Evolutionary conservation across 768 basidiomycete genomes (phyloP).

Genomic region (Pleurotus salmoneostramineus): DNA sequence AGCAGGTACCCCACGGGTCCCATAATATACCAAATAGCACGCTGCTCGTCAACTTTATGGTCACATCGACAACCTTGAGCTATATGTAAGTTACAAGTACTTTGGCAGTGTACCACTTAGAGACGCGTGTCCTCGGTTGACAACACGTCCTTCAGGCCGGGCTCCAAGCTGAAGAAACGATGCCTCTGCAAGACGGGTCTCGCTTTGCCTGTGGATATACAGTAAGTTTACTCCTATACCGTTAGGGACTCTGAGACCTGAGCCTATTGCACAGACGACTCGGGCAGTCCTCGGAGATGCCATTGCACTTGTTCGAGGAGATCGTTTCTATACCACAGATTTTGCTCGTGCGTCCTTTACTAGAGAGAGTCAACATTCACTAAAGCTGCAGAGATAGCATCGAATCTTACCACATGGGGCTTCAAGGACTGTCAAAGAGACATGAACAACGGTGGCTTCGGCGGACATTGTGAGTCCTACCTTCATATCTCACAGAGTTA

Average conservation of each 20-base stretch:
- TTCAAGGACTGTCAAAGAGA: slow-evolving; percentile 44
- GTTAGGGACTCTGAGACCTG: no score
- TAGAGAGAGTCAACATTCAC: background rate
- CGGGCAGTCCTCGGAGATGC: slow-evolving; percentile 51
- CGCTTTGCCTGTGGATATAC: slow-evolving; percentile 60
- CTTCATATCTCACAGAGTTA: background rate
- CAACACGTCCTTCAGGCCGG: slow-evolving; percentile 18
- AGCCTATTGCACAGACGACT: no score
- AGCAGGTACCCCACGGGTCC: background rate
- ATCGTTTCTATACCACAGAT: slow-evolving; percentile 49
- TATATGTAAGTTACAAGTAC: slow-evolving; percentile 25
- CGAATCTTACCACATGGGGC: slow-evolving; percentile 48
- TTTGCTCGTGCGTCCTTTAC: slow-evolving; percentile 36
- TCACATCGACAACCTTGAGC: slow-evolving; percentile 33
- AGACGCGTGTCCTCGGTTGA: background rate
- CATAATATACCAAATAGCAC: slow-evolving; percentile 12
- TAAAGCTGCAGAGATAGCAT: slow-evolving; percentile 21
- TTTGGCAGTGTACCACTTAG: no score
- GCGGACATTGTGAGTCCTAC: slow-evolving; percentile 26
- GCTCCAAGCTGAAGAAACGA: slow-evolving; percentile 47
- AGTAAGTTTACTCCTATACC: slow-evolving; percentile 12
- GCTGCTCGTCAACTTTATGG: slow-evolving; percentile 28
- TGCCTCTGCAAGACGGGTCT: slow-evolving; percentile 45
- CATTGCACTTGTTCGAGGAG: slow-evolving; percentile 48
- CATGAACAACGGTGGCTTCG: slow-evolving; percentile 32